These are phyloP conservation scores for Samsoniella hepiali DNA, from an alignment of 2,329 filamentous ascomycete genomes.

Conservation along the genomic window DNA sequence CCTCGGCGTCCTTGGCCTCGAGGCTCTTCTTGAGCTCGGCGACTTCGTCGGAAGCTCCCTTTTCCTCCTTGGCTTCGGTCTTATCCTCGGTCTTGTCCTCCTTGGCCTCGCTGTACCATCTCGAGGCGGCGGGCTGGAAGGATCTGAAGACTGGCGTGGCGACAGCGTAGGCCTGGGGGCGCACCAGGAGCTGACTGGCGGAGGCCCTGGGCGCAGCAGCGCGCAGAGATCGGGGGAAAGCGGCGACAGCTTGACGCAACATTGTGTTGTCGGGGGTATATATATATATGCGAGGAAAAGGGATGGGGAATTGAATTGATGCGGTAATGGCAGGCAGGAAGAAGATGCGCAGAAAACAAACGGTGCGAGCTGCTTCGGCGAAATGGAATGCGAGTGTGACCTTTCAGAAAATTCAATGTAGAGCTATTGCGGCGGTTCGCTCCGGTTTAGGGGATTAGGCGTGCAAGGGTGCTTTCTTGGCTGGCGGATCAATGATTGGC, in stretches of 20 bases:
- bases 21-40: constrained; percentile 49
- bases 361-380: neutral
- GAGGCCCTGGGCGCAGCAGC: constrained; percentile 36
- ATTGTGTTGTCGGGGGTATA: constrained; percentile 30
- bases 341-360: constrained; percentile 1
- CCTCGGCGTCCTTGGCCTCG: constrained; percentile 51
- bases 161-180: constrained; percentile 37
- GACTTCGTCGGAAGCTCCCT: constrained; percentile 35
- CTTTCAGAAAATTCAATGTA: constrained; percentile 18
- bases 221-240: constrained; percentile 44
- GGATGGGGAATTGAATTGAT: constrained; percentile 12
- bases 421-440: constrained; percentile 16
- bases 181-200: constrained; percentile 33
- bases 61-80: constrained; percentile 27
- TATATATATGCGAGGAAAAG: constrained; percentile 5
- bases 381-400: constrained; percentile 7
- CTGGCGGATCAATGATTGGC: constrained; percentile 20
- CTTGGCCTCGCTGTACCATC: constrained; percentile 51
- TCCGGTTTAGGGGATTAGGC: constrained; percentile 20
- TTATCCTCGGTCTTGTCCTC: constrained; percentile 28
- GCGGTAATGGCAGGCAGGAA: constrained; percentile 7
- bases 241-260: constrained; percentile 45
- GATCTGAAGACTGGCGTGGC: constrained; percentile 37
- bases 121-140: constrained; percentile 33
- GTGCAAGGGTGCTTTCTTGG: constrained; percentile 7